phyloP scores from a whole-genome alignment of 2,329 filamentous ascomycete species.

The Trichophyton verrucosum region DNA sequence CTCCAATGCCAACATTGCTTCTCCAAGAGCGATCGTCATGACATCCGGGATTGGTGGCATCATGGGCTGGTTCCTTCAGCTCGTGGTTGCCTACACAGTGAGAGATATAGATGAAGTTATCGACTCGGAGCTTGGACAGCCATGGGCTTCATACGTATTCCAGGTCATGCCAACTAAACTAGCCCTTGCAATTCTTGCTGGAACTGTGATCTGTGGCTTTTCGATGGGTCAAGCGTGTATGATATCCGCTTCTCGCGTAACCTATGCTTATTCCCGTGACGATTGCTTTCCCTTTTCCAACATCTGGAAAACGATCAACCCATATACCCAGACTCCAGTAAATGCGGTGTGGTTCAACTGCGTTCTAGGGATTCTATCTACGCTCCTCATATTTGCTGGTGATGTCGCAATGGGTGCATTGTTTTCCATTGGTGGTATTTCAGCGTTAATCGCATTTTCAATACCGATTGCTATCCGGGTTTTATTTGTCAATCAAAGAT shows the following conservation, averaged over 20 bases:
- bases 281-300: conserved; percentile 53
- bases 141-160: conserved; percentile 57
- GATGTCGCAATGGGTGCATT: conserved; percentile 52
- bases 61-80: conserved; percentile 60
- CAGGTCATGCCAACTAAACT: conserved; percentile 51
- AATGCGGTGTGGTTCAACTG: conserved; percentile 60
- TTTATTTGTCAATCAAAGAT: conserved; percentile 46
- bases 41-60: conserved; percentile 54
- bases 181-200: conserved; percentile 49
- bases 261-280: conserved; percentile 61
- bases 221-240: conserved; percentile 63
- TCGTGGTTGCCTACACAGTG: conserved; percentile 61
- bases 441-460: conserved; percentile 46
- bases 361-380: conserved; percentile 45
- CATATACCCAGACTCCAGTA: conserved; percentile 50
- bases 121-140: conserved; percentile 52
- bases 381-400: conserved; percentile 55
- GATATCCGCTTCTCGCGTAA: conserved; percentile 54
- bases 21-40: conserved; percentile 58
- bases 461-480: conserved; percentile 35
- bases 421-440: conserved; percentile 58
- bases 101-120: conserved; percentile 49
- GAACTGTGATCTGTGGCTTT: conserved; percentile 59
- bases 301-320: conserved; percentile 50
- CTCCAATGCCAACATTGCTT: conserved; percentile 57